A percentile compares a stretch with the other conserved stretches of the same genome.
phyloP scores from a whole-genome alignment of 345 rosid species.

The Bretschneidera sinensis region DNA sequence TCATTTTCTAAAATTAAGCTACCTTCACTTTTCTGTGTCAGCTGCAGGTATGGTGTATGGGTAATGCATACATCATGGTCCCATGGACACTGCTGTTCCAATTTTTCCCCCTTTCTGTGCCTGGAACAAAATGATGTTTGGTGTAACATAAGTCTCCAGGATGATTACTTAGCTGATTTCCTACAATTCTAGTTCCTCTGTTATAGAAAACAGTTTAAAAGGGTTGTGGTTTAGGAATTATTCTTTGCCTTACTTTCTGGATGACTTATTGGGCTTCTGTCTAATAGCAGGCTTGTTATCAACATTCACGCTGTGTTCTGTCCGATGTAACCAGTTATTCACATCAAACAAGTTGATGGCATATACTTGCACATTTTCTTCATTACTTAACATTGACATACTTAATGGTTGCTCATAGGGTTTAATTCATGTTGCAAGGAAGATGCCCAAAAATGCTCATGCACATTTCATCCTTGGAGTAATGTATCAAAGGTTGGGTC shows the following conservation, averaged over 20 bases:
- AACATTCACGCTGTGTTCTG: too few species aligned
- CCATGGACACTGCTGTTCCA: neutral
- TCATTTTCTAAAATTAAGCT: neutral
- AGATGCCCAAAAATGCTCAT: conserved; percentile 98
- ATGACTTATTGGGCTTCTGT: too few species aligned
- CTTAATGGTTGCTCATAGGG: conserved; percentile 45
- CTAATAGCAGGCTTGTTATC: too few species aligned
- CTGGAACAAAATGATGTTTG: neutral
- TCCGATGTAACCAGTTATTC: too few species aligned
- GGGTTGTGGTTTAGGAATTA: neutral
- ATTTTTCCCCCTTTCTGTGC: neutral
- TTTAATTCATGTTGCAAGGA: conserved; percentile 84
- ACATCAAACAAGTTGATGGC: neutral
- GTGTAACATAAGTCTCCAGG: too few species aligned
- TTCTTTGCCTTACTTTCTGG: too few species aligned
- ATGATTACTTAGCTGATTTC: too few species aligned
- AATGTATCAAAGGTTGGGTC: conserved; percentile 90
- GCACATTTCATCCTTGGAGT: conserved; percentile 93
- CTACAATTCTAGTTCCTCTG: neutral
- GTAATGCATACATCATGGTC: neutral
- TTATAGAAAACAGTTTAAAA: too few species aligned
- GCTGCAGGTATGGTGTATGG: neutral
- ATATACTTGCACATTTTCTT: neutral
- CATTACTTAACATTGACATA: neutral
- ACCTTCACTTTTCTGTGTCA: neutral